Evolutionary conservation across 495 filamentous ascomycete species (phyloP).

Genomic region (Aspergillus kassunensis): DNA sequence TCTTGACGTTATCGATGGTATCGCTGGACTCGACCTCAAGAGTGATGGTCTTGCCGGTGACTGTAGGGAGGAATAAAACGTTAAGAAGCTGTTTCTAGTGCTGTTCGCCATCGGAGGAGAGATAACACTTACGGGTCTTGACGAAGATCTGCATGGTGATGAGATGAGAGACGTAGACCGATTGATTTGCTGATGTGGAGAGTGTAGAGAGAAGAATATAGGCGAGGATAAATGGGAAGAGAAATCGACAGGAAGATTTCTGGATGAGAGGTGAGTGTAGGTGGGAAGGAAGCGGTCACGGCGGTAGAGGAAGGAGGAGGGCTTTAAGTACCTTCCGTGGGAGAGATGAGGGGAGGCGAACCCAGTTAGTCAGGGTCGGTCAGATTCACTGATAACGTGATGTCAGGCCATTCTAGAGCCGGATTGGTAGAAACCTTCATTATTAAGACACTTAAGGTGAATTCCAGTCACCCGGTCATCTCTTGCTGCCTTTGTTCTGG

Average conservation of each 20-base stretch:
- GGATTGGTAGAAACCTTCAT: slow-evolving; percentile 4
- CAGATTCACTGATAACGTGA: slow-evolving; percentile 36
- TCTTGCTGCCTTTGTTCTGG: slow-evolving; percentile 14
- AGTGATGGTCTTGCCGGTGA: slow-evolving; percentile 99
- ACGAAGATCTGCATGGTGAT: slow-evolving; percentile 93
- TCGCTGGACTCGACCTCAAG: slow-evolving; percentile 98
- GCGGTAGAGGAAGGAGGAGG: slow-evolving; percentile 16
- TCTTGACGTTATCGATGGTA: slow-evolving; percentile 99
- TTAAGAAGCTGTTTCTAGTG: slow-evolving; percentile 13
- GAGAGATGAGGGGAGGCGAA: slow-evolving; percentile 32
- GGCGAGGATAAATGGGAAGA: slow-evolving; percentile 12
- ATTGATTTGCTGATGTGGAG: slow-evolving; percentile 5
- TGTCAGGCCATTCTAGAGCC: slow-evolving; percentile 24
- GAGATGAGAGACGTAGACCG: slow-evolving; percentile 10
- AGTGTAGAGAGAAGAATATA: slow-evolving; percentile 13
- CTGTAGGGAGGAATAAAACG: slow-evolving; percentile 19
- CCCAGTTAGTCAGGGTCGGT: slow-evolving; percentile 37
- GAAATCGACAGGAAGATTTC: slow-evolving; percentile 9
- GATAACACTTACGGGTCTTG: slow-evolving; percentile 75
- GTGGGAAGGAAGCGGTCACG: slow-evolving; percentile 20
- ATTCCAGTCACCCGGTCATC: slow-evolving; percentile 1
- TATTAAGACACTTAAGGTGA: slow-evolving; percentile 2
- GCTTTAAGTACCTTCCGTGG: slow-evolving; percentile 20
- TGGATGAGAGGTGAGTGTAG: slow-evolving; percentile 22
- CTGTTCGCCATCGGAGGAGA: slow-evolving; percentile 3